These are phyloP conservation scores for Camelina laxa DNA, from an alignment of 345 rosid species.

Conservation along the genomic window DNA sequence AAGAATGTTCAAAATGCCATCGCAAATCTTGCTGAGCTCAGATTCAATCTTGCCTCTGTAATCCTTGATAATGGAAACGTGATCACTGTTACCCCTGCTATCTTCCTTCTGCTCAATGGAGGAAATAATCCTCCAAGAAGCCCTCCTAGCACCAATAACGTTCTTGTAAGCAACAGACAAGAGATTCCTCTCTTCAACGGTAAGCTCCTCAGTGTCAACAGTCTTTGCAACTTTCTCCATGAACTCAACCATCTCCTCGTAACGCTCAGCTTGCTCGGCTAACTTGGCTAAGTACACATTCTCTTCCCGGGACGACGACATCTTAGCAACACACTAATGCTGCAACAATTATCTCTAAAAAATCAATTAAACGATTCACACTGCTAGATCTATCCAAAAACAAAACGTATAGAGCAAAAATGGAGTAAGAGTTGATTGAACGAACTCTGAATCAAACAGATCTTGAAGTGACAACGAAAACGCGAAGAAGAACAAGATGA, in stretches of 20 bases:
- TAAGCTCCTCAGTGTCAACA: conserved; percentile 80
- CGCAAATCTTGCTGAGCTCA: conserved; percentile 91
- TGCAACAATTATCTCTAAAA: conserved; percentile 13
- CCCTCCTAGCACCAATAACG: conserved; percentile 97
- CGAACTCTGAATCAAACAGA: conserved; percentile 29
- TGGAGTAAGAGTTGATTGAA: not conserved
- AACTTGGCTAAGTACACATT: conserved; percentile 95
- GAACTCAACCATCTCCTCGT: conserved; percentile 97
- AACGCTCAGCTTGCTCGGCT: conserved; percentile 98
- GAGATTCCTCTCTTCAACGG: conserved; percentile 94
- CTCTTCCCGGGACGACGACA: conserved; percentile 84
- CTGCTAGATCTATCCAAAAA: conserved; percentile 35
- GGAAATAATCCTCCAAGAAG: conserved; percentile 98
- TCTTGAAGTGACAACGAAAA: conserved; percentile 25
- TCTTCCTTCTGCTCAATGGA: conserved; percentile 99
- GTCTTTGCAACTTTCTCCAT: conserved; percentile 97
- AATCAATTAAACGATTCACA: not conserved
- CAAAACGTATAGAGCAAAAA: not conserved
- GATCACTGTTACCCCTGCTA: conserved; percentile 87
- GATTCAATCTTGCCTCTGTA: conserved; percentile 88
- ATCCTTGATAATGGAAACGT: conserved; percentile 76
- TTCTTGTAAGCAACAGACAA: conserved; percentile 97
- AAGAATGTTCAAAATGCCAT: conserved; percentile 82
- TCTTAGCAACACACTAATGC: conserved; percentile 45
- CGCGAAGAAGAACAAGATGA: not conserved